Evolutionary conservation across 1,284 basidiomycete genomes (phyloP), one percentile per base, ranked within the genome.

Genomic region (Leccinum angustisporum): DNA sequence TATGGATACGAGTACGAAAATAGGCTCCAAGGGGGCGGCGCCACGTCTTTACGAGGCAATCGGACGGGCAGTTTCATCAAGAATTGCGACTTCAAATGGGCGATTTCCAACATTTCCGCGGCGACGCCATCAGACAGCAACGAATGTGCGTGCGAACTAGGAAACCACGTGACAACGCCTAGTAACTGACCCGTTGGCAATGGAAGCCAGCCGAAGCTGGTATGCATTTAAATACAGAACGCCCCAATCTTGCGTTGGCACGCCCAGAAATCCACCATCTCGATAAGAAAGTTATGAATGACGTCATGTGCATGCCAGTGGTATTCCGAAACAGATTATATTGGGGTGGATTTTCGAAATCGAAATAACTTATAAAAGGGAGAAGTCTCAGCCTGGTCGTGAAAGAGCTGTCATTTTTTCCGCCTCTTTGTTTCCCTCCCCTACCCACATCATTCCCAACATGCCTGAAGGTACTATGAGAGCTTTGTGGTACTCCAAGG

Each of bases 101-200:
- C 69, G 94, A 91, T 18, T 76, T 94, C 92, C 67, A 94, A 89
- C 18, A 93, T 81, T 77, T 94, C 92, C 36, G 91, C 88, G 10
- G 83, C 79, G 79, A 94, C 91, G n/a, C 92, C 91, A 25, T 25
- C 21, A 25, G 21, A 25, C 21, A 43, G 92, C 90, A 18, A 84
- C 74, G 90, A 85, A 63, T 50, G 50, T 27, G 25, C 54, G 46
- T 61, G 62, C 43, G 59, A 18, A 43, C 34, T 36, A 36, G 5
- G 13, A 36, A 36, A 6, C 34, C 34, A 36, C 34, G 34, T 36
- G 34, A 36, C 13, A 36, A 36, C 2, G 34, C 13, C 2, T 14
- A 36, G 13, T 36, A 36, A 34, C 40, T 18, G 40, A 43, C 40
- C 5, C 25, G 3, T 25, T 25, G 25, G 25, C 25, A 2, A 18